These are phyloP conservation scores for Chaetoceros muelleri DNA, from an alignment of 108 stramenopile species.

Conservation along the genomic window DNA sequence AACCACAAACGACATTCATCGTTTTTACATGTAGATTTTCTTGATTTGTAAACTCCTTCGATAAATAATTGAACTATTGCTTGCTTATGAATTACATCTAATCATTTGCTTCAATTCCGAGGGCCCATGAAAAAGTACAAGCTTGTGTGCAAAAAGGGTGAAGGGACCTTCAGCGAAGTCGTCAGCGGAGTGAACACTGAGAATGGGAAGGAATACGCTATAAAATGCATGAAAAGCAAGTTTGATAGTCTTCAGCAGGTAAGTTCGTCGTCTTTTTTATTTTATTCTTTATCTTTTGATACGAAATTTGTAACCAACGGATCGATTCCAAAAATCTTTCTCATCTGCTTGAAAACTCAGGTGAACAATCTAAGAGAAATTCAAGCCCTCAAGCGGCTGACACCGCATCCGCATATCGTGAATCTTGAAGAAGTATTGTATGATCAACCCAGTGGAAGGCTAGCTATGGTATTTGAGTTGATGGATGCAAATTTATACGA, in stretches of 20 bases:
- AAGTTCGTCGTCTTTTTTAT: constrained; percentile 4
- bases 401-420: constrained; percentile 75
- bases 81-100: no score
- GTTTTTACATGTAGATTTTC: no score
- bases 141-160: constrained; percentile 74
- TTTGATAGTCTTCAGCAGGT: constrained; percentile 77
- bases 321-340: background rate
- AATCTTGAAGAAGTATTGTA: constrained; percentile 78
- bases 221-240: constrained; percentile 84
- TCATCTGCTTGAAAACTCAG: constrained; percentile 8
- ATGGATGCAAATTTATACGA: constrained; percentile 88
- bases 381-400: constrained; percentile 70
- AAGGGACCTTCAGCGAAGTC: constrained; percentile 85
- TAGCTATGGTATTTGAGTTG: constrained; percentile 83
- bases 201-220: constrained; percentile 68
- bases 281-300: constrained; percentile 5
- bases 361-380: constrained; percentile 82
- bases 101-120: no score
- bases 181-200: constrained; percentile 76
- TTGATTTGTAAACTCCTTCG: no score
- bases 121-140: constrained; percentile 76
- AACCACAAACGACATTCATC: no score
- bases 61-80: no score
- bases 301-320: no score
- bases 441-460: constrained; percentile 75